Evolutionary conservation across 495 filamentous ascomycete species (phyloP).

Genomic region (Xylaria longipes): DNA sequence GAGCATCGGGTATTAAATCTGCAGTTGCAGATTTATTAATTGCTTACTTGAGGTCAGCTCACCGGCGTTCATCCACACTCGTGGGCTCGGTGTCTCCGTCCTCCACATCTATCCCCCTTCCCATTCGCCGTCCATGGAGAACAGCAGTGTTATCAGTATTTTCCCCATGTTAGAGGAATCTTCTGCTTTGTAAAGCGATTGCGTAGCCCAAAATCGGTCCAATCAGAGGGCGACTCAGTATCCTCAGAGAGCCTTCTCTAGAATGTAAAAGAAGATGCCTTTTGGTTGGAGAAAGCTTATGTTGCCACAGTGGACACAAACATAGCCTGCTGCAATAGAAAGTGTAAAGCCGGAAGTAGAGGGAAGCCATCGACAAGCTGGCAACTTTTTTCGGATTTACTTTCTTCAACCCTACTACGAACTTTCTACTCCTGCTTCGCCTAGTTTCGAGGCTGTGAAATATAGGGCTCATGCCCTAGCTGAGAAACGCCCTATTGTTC

Average conservation of each 20-base stretch:
- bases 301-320: neutral
- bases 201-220: neutral
- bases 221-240: neutral
- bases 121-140: neutral
- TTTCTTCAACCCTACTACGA: neutral
- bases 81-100: slow-evolving; percentile 19
- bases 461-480: neutral
- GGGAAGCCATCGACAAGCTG: neutral
- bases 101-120: neutral
- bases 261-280: neutral
- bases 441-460: neutral
- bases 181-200: neutral
- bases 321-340: neutral
- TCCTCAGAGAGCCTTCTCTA: neutral
- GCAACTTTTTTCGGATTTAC: neutral
- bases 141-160: neutral
- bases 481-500: neutral
- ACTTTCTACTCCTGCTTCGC: neutral
- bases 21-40: slow-evolving; percentile 15
- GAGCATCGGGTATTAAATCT: neutral
- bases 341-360: neutral
- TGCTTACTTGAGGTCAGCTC: slow-evolving; percentile 22
- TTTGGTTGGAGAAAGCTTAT: neutral
- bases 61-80: neutral
- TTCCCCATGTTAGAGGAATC: neutral